These are phyloP conservation scores for Flaveria robusta DNA, from an alignment of 129 eudicot species.

Conservation along the genomic window DNA sequence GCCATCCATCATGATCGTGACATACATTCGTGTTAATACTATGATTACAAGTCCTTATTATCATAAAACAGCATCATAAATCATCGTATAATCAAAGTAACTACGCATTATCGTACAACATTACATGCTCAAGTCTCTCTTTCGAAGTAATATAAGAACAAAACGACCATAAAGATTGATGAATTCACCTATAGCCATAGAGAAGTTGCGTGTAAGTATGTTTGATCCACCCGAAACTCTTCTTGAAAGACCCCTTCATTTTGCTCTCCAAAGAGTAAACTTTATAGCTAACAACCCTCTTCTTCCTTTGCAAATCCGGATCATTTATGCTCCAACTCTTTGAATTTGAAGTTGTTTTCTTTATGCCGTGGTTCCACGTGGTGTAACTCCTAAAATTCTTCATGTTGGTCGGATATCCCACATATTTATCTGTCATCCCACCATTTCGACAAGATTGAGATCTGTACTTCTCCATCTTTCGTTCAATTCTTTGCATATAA, in stretches of 20 bases:
- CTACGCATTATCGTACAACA: not conserved
- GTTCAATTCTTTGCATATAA: not conserved
- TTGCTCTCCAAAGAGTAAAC: constrained; percentile 68
- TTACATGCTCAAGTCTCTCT: not conserved
- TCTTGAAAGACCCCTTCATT: constrained; percentile 79
- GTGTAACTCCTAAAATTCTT: constrained; percentile 56
- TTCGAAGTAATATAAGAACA: not conserved
- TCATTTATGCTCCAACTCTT: constrained; percentile 60
- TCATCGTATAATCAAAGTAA: not conserved
- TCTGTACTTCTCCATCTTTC: constrained; percentile 68
- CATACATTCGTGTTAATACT: not conserved
- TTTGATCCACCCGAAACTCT: constrained; percentile 85
- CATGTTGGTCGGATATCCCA: constrained; percentile 50
- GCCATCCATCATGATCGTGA: not conserved
- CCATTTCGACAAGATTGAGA: constrained; percentile 62
- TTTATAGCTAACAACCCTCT: constrained; percentile 71
- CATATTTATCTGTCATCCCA: constrained; percentile 30
- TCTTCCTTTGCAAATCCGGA: constrained; percentile 78
- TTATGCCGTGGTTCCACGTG: constrained; percentile 12
- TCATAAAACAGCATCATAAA: not conserved
- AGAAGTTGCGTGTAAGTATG: constrained; percentile 50
- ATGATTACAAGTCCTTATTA: not conserved
- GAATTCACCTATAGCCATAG: constrained; percentile 50
- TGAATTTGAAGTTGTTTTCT: not conserved
- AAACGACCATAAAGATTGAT: constrained; percentile 4